Conservation (phyloP, 2,329 filamentous ascomycete genomes). For the Mollisia scopiformis region DNA sequence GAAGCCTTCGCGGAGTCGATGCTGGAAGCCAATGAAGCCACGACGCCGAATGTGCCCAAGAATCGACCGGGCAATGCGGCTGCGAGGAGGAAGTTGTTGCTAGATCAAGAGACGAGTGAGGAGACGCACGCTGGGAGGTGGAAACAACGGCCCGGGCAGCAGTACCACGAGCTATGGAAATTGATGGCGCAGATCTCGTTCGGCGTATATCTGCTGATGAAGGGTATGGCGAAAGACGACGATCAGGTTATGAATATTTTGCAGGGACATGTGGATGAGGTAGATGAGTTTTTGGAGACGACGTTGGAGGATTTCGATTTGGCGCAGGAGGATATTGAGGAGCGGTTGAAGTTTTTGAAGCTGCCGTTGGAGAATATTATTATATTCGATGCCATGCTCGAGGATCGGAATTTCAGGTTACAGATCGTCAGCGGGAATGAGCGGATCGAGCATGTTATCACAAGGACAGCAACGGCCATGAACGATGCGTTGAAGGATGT, state of each 20-base stretch:
- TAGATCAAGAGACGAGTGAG: constrained; percentile 70
- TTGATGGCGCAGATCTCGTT: constrained; percentile 92
- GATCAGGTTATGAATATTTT: constrained; percentile 86
- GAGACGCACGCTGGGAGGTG: constrained; percentile 74
- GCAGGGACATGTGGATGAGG: constrained; percentile 89
- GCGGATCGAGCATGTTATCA: constrained; percentile 86
- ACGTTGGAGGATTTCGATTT: constrained; percentile 83
- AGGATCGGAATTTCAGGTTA: constrained; percentile 79
- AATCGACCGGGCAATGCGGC: constrained; percentile 58
- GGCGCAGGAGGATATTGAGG: constrained; percentile 76
- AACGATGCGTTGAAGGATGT: constrained; percentile 81
- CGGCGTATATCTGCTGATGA: constrained; percentile 84
- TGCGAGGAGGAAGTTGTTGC: constrained; percentile 64
- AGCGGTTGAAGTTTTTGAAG: constrained; percentile 78
- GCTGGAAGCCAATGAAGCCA: constrained; percentile 64
- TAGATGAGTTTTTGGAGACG: constrained; percentile 87
- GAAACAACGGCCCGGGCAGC: constrained; percentile 75
- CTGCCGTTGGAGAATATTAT: constrained; percentile 81
- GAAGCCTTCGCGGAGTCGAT: constrained; percentile 83
- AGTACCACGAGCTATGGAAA: constrained; percentile 87
- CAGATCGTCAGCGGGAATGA: constrained; percentile 87
- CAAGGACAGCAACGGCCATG: constrained; percentile 75
- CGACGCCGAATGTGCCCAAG: constrained; percentile 52
- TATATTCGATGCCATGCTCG: constrained; percentile 85
- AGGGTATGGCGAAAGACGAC: constrained; percentile 86